A percentile compares a stretch with the other conserved stretches of the same genome.
Evolutionary conservation across 768 basidiomycete genomes (phyloP).

Genomic region (Lanmaoa rubissima): DNA sequence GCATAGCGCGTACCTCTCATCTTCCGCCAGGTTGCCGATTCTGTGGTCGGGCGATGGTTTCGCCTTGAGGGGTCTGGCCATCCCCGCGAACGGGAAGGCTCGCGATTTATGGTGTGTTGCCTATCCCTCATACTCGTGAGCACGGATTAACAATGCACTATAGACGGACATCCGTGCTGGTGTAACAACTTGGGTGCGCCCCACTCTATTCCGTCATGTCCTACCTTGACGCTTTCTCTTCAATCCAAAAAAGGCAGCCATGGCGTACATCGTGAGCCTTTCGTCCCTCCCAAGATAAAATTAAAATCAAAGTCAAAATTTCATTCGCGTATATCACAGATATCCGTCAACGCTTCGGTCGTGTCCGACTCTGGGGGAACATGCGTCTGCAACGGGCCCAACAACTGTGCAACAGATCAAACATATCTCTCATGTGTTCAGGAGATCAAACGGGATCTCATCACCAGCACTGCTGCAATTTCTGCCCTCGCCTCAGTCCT

Average conservation of each 20-base stretch:
- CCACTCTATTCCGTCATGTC: neutral
- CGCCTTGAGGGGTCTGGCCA: slow-evolving; percentile 70
- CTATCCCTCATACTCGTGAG: neutral
- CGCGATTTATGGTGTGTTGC: slow-evolving; percentile 53
- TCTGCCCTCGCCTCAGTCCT: slow-evolving; percentile 72
- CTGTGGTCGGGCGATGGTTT: slow-evolving; percentile 62
- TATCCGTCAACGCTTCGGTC: slow-evolving; percentile 84
- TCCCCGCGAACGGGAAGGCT: slow-evolving; percentile 58
- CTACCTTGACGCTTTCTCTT: slow-evolving; percentile 1
- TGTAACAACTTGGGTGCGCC: slow-evolving; percentile 74
- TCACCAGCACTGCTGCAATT: slow-evolving; percentile 79
- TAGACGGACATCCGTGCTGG: slow-evolving; percentile 80
- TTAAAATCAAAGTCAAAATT: neutral
- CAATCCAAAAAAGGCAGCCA: slow-evolving; percentile 52
- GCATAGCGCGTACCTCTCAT: neutral
- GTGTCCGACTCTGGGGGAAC: slow-evolving; percentile 76
- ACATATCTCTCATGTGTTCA: slow-evolving; percentile 56
- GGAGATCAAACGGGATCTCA: slow-evolving; percentile 71
- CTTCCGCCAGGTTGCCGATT: slow-evolving; percentile 37
- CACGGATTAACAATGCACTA: slow-evolving; percentile 5
- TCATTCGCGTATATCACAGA: slow-evolving; percentile 39
- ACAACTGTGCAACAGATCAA: slow-evolving; percentile 53
- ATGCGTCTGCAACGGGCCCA: slow-evolving; percentile 65
- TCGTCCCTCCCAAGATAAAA: neutral
- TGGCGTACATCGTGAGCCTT: slow-evolving; percentile 74